Percentiles rank a stretch among this genome's conserved stretches.
phyloP scores from a whole-genome alignment of 2,329 filamentous ascomycete genomes.

The Graphilbum sp. region DNA sequence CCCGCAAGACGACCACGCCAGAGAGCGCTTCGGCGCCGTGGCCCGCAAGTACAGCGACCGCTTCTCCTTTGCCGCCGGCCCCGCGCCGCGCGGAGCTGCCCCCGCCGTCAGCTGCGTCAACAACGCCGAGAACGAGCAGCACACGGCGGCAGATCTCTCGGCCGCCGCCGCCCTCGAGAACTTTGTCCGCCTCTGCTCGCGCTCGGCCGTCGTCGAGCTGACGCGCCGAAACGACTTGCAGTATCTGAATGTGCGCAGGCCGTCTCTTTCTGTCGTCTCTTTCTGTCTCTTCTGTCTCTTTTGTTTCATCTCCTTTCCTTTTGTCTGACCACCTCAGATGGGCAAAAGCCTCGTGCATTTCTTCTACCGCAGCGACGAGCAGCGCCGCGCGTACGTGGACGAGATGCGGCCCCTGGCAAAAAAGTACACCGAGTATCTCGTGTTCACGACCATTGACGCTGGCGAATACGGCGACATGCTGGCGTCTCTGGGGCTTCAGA shows the following conservation, averaged over 20 bases:
- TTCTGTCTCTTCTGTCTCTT: no score
- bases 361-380: slow-evolving; percentile 15
- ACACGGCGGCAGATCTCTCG: slow-evolving; percentile 13
- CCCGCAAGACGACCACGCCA: slow-evolving; percentile 14
- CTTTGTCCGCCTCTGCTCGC: slow-evolving; percentile 21
- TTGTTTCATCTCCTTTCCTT: background rate
- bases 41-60: slow-evolving; percentile 22
- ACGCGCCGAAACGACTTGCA: slow-evolving; percentile 27
- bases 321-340: slow-evolving; percentile 4
- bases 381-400: slow-evolving; percentile 19
- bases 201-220: slow-evolving; percentile 25
- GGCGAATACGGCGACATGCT: slow-evolving; percentile 28
- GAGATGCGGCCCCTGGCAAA: slow-evolving; percentile 24
- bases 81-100: background rate
- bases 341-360: slow-evolving; percentile 17
- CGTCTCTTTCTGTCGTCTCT: no score
- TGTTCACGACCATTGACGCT: slow-evolving; percentile 29
- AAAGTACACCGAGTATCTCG: slow-evolving; percentile 28
- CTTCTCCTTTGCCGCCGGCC: slow-evolving; percentile 23
- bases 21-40: slow-evolving; percentile 15
- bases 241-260: slow-evolving; percentile 22
- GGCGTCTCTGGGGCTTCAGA: slow-evolving; percentile 20
- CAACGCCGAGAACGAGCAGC: slow-evolving; percentile 19
- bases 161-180: slow-evolving; percentile 16
- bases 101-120: slow-evolving; percentile 22